Conservation (phyloP, 2,329 filamentous ascomycete genomes). For the Alternaria postmessia region DNA sequence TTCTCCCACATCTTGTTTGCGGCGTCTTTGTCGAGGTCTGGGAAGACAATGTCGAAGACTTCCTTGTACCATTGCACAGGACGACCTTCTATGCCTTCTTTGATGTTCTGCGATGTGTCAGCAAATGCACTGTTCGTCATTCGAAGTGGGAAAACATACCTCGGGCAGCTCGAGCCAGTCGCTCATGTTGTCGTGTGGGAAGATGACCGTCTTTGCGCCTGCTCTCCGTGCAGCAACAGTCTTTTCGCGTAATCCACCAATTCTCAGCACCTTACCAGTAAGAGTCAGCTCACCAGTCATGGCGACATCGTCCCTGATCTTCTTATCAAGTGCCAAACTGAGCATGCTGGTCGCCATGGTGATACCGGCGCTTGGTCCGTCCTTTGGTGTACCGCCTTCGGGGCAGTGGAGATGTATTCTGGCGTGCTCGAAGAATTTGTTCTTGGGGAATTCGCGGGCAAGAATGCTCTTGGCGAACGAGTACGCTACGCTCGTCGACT, state of each 20-base stretch:
- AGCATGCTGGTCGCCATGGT: constrained; percentile 97
- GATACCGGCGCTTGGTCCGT: constrained; percentile 81
- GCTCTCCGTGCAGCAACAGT: constrained; percentile 93
- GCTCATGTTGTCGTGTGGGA: constrained; percentile 92
- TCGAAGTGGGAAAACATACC: constrained; percentile 64
- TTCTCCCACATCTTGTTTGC: constrained; percentile 78
- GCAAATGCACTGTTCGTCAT: not conserved
- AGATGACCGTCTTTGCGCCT: constrained; percentile 91
- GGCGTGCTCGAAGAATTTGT: constrained; percentile 95
- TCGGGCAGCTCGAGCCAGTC: constrained; percentile 98
- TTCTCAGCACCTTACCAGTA: constrained; percentile 94
- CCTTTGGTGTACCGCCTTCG: constrained; percentile 94
- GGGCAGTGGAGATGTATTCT: constrained; percentile 96
- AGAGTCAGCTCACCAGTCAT: constrained; percentile 99
- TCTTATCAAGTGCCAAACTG: constrained; percentile 79
- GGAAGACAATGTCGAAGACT: constrained; percentile 91
- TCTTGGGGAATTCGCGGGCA: constrained; percentile 84
- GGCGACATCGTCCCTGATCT: constrained; percentile 84
- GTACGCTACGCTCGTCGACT: constrained; percentile 93
- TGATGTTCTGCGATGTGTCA: constrained; percentile 80
- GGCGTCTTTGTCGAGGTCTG: constrained; percentile 74
- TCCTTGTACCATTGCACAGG: constrained; percentile 94
- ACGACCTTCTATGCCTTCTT: constrained; percentile 90
- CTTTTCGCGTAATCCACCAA: constrained; percentile 94
- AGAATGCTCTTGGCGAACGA: constrained; percentile 92